phyloP scores from a whole-genome alignment of 352 stramenopile genomes.

The Pythium plurisporium region DNA sequence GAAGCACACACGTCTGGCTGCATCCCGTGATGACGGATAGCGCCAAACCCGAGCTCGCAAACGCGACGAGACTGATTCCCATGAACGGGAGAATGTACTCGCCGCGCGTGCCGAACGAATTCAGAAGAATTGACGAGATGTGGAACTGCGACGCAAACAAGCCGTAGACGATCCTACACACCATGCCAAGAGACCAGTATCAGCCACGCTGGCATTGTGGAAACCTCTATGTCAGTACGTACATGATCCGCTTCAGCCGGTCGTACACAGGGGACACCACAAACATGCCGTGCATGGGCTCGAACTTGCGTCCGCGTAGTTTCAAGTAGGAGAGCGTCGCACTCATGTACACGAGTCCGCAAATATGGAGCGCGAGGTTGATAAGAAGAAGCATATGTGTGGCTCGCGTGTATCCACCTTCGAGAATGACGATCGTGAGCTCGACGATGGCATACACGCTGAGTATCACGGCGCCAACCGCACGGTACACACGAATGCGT shows the following conservation, averaged over 20 bases:
- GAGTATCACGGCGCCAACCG: background rate
- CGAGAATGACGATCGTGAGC: background rate
- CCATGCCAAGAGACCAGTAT: background rate
- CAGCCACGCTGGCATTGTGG: too few species aligned
- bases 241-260: slow-evolving; percentile 24
- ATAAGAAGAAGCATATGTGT: background rate
- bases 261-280: slow-evolving; percentile 22
- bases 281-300: slow-evolving; percentile 23
- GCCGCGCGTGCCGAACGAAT: background rate
- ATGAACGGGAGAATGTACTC: slow-evolving; percentile 3
- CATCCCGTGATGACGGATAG: slow-evolving; percentile 2
- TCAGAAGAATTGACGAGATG: slow-evolving; percentile 12
- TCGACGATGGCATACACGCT: slow-evolving; percentile 1
- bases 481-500: slow-evolving; percentile 2
- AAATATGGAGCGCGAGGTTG: slow-evolving; percentile 3
- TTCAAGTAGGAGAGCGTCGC: slow-evolving; percentile 8
- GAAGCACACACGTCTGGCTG: slow-evolving; percentile 2
- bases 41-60: background rate
- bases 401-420: slow-evolving; percentile 3
- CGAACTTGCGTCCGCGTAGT: slow-evolving; percentile 17
- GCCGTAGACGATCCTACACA: slow-evolving; percentile 19
- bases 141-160: slow-evolving; percentile 19
- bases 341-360: slow-evolving; percentile 10
- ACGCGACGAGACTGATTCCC: slow-evolving; percentile 3
- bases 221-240: too few species aligned